Percentiles rank a stretch among this genome's conserved stretches.
Conservation (phyloP, 2,329 filamentous ascomycete species). For the Fusarium goolgardi region DNA sequence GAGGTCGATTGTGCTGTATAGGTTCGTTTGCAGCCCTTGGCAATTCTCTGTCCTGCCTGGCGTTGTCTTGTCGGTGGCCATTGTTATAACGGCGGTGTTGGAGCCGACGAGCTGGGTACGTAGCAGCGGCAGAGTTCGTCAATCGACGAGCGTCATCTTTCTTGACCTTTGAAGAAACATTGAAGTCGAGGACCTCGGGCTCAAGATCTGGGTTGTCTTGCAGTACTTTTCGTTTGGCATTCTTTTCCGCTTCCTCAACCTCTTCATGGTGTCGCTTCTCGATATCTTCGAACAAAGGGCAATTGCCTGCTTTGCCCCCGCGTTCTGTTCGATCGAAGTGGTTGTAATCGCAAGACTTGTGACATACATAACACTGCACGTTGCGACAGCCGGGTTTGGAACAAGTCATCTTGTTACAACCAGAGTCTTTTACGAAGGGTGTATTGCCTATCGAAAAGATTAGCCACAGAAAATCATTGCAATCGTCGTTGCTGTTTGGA, state of each 20-base stretch:
- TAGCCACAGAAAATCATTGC: constrained; percentile 23
- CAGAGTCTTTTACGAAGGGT: constrained; percentile 81
- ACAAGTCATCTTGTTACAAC: constrained; percentile 89
- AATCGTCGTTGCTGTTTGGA: neutral
- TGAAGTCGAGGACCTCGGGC: constrained; percentile 67
- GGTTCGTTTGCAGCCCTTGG: neutral
- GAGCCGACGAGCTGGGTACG: neutral
- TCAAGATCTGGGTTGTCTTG: constrained; percentile 71
- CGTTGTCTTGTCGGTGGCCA: neutral
- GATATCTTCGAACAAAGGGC: constrained; percentile 74
- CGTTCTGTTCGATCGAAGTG: constrained; percentile 72
- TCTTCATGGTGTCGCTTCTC: constrained; percentile 72
- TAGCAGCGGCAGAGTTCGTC: neutral
- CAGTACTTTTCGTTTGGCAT: constrained; percentile 65
- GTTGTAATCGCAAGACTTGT: constrained; percentile 71
- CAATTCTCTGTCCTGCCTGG: neutral
- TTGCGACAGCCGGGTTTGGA: constrained; percentile 63
- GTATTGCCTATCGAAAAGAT: constrained; percentile 62
- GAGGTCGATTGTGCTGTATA: neutral
- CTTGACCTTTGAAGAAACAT: constrained; percentile 65
- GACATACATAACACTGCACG: constrained; percentile 77
- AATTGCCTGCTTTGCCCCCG: constrained; percentile 65
- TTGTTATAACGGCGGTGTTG: neutral
- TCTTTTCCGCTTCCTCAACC: constrained; percentile 69
- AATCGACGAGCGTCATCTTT: constrained; percentile 54